Evolutionary conservation across 169 alveolate species (phyloP).

Genomic region (Toxoplasma gondii): DNA sequence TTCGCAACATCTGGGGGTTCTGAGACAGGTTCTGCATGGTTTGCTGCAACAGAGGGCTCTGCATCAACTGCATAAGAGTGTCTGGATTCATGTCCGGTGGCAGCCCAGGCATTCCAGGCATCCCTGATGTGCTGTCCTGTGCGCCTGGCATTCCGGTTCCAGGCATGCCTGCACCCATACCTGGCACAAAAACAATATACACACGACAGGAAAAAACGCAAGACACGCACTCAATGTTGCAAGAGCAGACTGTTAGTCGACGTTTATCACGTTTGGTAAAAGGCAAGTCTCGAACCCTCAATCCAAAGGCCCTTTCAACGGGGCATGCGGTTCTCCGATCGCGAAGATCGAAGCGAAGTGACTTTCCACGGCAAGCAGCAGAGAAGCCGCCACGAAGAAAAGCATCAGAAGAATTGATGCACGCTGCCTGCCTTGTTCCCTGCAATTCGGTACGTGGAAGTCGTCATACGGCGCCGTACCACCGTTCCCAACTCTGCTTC

Average conservation of each 20-base stretch:
- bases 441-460: no score
- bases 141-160: slow-evolving; percentile 46
- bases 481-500: no score
- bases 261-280: background rate
- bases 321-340: no score
- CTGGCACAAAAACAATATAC: background rate
- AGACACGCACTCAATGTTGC: background rate
- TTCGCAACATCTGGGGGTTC: slow-evolving; percentile 73
- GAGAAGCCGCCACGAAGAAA: background rate
- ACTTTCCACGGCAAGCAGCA: background rate
- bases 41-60: slow-evolving; percentile 82
- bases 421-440: no score
- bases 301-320: no score
- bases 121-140: background rate
- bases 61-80: slow-evolving; percentile 75
- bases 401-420: no score
- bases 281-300: no score
- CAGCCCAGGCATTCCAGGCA: slow-evolving; percentile 47
- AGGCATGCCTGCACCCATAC: slow-evolving; percentile 38
- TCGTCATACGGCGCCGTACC: no score
- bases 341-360: background rate
- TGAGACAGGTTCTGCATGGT: slow-evolving; percentile 71
- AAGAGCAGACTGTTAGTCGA: background rate
- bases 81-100: slow-evolving; percentile 67
- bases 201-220: background rate